Base-by-base conservation (phyloP, 257 asterid species). In the Fraxinus cuspidata region DNA sequence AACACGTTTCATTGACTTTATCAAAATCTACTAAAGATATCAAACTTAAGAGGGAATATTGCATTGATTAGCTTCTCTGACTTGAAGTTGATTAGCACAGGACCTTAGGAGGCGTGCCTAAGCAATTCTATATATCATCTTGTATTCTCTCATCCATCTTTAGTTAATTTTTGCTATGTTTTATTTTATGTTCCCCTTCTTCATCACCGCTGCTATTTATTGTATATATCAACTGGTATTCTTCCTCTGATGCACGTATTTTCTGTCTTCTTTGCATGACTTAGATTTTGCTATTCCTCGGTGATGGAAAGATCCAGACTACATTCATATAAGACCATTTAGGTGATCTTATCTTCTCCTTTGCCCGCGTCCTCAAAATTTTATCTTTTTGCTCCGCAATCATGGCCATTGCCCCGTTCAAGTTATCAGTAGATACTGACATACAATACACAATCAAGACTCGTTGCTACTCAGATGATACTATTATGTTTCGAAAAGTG, bases 261-360 rank as follows among this genome's bases (percentile, higher is more conserved):
- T 79, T 77, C 32, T 80, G 76, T 80, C 70, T 78, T 72, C 74
- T 84, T n/a, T 72, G 4, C 78, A 67, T 82, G 72, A 66, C 81
- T 53, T 81, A 89, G 93, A 85, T 72, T 83, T 81, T 79, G 93
- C 89, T 18, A 78, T 76, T 75, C 93, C 89, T 65, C 89, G 89
- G 91, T 89, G 90, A 89, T 6, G 47, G 42, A 71, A 75, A 75
- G 78, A 72, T 74, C 77, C 38, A 34, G 80, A 79, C 72, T 72
- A 77, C 72, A 6, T 69, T 73, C 53, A 32, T 51, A 70, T 69
- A 79, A 40, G 16, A 28, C 70, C 74, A 25, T 71, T 66, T 76
- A 18, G 31, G 11, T 49, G 80, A 38, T 44, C 64, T 60, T 49
- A 15, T 53, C 74, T 37, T 77, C 65, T 75, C 49, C 35, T 13